phyloP scores from a whole-genome alignment of 176 grass and related monocot genomes.

The Musa troglodytarum region DNA sequence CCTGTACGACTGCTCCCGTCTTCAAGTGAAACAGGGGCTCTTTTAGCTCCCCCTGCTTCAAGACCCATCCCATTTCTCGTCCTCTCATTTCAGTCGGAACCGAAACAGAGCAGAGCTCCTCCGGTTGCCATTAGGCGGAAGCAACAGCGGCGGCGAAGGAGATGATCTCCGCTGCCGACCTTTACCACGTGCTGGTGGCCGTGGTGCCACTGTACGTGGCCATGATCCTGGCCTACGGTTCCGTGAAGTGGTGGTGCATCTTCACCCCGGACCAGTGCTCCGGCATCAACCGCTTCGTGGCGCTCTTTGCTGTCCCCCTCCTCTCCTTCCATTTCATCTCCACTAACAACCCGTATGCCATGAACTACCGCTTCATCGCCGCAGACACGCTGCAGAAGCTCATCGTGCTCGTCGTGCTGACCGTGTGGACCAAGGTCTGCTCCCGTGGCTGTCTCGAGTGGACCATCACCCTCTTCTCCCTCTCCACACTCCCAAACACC shows the following conservation, averaged over 20 bases:
- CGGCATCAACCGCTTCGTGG: constrained; percentile 12
- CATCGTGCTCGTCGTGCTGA: background rate
- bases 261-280: constrained; percentile 6
- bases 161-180: background rate
- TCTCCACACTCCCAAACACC: constrained; percentile 3
- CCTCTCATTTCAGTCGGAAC: background rate
- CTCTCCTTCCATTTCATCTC: constrained; percentile 6
- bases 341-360: background rate
- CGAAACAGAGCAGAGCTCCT: background rate
- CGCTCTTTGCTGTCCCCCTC: background rate
- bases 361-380: constrained; percentile 11
- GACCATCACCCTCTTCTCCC: background rate
- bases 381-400: constrained; percentile 7
- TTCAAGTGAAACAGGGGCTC: background rate
- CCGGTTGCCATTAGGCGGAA: background rate
- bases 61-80: background rate
- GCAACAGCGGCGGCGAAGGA: background rate
- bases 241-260: constrained; percentile 4
- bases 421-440: background rate
- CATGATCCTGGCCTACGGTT: constrained; percentile 6
- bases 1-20: background rate
- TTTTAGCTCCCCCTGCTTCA: background rate
- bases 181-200: background rate
- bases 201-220: constrained; percentile 7
- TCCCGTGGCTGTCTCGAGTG: background rate